Evolutionary conservation across 176 grass and related monocot genomes (phyloP), one percentile per base, ranked within the genome.

Genomic region (Zea mays): DNA sequence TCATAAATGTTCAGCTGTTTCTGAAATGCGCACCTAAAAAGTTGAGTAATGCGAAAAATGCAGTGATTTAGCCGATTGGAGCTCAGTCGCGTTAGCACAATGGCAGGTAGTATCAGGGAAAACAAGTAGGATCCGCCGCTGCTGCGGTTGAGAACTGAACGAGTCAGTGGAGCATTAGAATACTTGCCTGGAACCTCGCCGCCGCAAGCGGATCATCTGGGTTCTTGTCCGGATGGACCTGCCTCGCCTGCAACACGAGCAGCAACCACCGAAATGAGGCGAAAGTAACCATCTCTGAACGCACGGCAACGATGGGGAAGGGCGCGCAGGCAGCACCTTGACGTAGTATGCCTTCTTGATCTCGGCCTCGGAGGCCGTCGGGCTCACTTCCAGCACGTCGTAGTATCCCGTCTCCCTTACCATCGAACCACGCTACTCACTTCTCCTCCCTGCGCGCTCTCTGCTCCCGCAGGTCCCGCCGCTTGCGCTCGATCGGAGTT

Each of bases 191-290:
- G 75, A 99, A 95, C 21, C 88, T 95, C 81, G 63, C 87, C 27
- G 90, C 92, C 54, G 96, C 92, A 52, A 76, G 71, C 13, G 92
- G 96, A 72, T 99, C 90, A 87, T 99, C 83, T 35, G 81, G 92
- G 67, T 99, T 99, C 85, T 99, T 99, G 62, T 99, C 92, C 48
- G 96, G 96, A 81, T 99, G 96, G 34, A 95, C 96, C 81, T 92
- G 96, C 47, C 88, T 92, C 72, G 92, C 92, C 96, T 99, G 88
- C 78, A 87, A 76, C 81, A 74, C 49, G 57, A 76, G 13, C 62
- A 73, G 20, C 77, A 35, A 59, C 40, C 69, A 79, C 19, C 65
- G 4, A 41, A 71, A 76, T 57, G 48, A 71, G 74, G 39, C 15
- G 57, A 70, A 67, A 27, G 27, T 27, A 27, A 43, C 52, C 46